Percentiles rank a stretch among this genome's conserved stretches.
phyloP scores from a whole-genome alignment of 2,329 filamentous ascomycete genomes.

The Calonectria montana region DNA sequence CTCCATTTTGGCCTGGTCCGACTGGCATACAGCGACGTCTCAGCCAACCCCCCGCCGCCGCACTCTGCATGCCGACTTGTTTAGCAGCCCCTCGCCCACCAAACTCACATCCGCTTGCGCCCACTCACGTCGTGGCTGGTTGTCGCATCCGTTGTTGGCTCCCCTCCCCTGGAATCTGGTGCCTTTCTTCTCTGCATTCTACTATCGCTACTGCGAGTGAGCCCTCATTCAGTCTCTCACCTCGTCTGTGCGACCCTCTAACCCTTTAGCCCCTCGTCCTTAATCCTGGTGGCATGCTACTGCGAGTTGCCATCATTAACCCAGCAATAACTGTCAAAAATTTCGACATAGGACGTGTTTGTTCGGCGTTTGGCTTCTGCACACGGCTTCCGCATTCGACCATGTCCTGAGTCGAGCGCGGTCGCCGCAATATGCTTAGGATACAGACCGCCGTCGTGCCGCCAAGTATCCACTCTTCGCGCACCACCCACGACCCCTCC shows the following conservation, averaged over 20 bases:
- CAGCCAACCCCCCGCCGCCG: slow-evolving; percentile 22
- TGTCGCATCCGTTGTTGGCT: slow-evolving; percentile 14
- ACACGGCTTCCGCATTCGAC: slow-evolving; percentile 46
- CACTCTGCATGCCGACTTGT: not conserved
- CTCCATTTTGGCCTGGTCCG: slow-evolving; percentile 11
- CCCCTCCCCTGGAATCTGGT: slow-evolving; percentile 20
- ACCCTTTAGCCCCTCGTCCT: slow-evolving; percentile 29
- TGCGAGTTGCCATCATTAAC: slow-evolving; percentile 29
- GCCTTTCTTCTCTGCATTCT: slow-evolving; percentile 11
- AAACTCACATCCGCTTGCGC: slow-evolving; percentile 10
- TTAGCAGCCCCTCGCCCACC: slow-evolving; percentile 6
- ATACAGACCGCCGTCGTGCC: slow-evolving; percentile 46
- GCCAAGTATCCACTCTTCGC: slow-evolving; percentile 47
- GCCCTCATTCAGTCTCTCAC: slow-evolving; percentile 21
- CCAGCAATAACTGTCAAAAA: slow-evolving; percentile 14
- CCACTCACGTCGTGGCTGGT: slow-evolving; percentile 24
- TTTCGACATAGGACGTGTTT: slow-evolving; percentile 3
- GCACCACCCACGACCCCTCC: slow-evolving; percentile 45
- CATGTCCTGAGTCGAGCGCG: slow-evolving; percentile 50
- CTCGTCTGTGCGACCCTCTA: slow-evolving; percentile 28
- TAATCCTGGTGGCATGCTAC: slow-evolving; percentile 34
- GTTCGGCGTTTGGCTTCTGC: slow-evolving; percentile 40
- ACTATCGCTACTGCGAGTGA: slow-evolving; percentile 4
- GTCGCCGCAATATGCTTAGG: slow-evolving; percentile 46
- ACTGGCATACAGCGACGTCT: slow-evolving; percentile 12